phyloP scores from a whole-genome alignment of 1,139 yeast species.

The Lodderomyces pseudojiufengensis region DNA sequence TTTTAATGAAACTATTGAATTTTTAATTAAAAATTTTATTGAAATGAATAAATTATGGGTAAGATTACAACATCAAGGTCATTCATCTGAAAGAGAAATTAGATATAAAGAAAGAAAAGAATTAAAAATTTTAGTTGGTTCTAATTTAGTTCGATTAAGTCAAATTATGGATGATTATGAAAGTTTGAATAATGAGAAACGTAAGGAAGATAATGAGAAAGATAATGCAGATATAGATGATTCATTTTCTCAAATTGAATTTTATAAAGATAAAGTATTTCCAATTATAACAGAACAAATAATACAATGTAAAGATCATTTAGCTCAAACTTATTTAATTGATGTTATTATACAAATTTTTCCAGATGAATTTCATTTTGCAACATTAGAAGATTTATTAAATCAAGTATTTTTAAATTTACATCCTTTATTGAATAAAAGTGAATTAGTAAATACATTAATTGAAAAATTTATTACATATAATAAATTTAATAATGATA shows the following conservation, averaged over 20 bases:
- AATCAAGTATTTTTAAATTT: constrained; percentile 59
- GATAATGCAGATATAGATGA: constrained; percentile 22
- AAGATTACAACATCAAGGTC: constrained; percentile 93
- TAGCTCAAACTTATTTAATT: constrained; percentile 86
- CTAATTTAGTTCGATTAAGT: constrained; percentile 83
- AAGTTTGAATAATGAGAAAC: constrained; percentile 31
- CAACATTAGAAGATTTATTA: constrained; percentile 65
- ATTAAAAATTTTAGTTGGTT: constrained; percentile 86
- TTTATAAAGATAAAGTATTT: constrained; percentile 62
- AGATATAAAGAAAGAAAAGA: constrained; percentile 81
- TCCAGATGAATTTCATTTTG: constrained; percentile 87
- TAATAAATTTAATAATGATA: constrained; percentile 30
- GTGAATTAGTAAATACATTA: constrained; percentile 63
- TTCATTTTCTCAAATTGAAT: constrained; percentile 33
- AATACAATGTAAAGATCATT: constrained; percentile 83
- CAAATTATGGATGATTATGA: constrained; percentile 71
- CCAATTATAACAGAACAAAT: constrained; percentile 88
- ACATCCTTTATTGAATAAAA: constrained; percentile 66
- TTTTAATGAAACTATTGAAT: constrained; percentile 63
- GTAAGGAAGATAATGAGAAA: constrained; percentile 25
- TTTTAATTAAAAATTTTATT: constrained; percentile 79
- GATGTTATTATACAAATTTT: constrained; percentile 91
- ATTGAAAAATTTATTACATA: constrained; percentile 71
- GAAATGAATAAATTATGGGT: constrained; percentile 99
- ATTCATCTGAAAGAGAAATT: constrained; percentile 73